Evolutionary conservation across 1,139 yeast species (phyloP), one percentile per base, ranked within the genome.

Genomic region (Kodamaea ohmeri): DNA sequence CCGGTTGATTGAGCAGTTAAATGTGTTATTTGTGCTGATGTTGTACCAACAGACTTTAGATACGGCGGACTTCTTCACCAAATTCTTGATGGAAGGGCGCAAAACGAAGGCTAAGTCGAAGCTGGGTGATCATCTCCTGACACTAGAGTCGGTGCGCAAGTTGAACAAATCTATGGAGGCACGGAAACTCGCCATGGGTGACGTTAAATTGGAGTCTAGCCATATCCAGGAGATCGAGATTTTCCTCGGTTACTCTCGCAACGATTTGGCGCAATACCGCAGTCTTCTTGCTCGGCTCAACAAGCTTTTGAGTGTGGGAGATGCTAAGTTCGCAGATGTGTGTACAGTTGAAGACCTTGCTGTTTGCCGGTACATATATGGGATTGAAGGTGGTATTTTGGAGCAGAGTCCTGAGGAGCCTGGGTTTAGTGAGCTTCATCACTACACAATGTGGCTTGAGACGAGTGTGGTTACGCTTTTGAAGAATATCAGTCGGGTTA

Each of bases 211-310:
- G 16, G 49, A 61, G 1, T 40, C 42, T 2, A 39, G 39, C n/a
- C 62, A 65, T 33, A 52, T 69, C 3, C 53, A 65, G 13, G 84
- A 80, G 34, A 78, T 80, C 33, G 77, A 73, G 35, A 67, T 67
- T 24, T 84, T 85, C 49, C 52, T 83, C 19, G 67, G 68, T 31
- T 82, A 70, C 48, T 75, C 84, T 1, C 45, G 63, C 17, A 60
- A 63, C 9, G 87, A 82, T 48, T 53, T 82, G 24, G 54, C 50
- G 2, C 52, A 51, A 2, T 66, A 72, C 39, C 56, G 58, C 12
- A 46, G 40, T 1, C 39, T 52, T 1, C 53, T 76, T 12, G 56
- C 60, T 14, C 64, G 61, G 35, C 48, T 80, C 33, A 67, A 69
- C 43, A 76, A 75, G 46, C 53, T 74, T 21, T 48, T 64, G 1